These are phyloP conservation scores for Fusarium multiceps DNA, from an alignment of 2,329 filamentous ascomycete genomes.

Conservation along the genomic window DNA sequence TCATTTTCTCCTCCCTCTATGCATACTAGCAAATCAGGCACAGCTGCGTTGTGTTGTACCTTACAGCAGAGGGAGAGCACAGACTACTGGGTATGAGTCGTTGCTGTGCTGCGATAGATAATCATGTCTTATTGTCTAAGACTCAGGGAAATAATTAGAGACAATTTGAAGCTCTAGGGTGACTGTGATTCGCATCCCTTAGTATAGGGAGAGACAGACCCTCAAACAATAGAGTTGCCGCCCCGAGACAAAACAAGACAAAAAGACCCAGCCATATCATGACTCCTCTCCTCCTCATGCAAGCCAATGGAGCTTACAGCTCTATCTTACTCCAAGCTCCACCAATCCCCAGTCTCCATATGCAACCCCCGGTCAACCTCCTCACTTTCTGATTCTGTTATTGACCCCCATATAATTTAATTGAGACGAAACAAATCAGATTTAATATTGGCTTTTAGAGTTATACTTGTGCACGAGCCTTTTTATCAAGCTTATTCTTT, in stretches of 20 bases:
- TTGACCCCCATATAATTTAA: constrained; percentile 2
- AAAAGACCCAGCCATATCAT: constrained; percentile 28
- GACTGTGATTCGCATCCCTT: neutral
- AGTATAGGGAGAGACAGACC: neutral
- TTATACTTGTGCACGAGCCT: constrained; percentile 12
- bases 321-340: constrained; percentile 8
- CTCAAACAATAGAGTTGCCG: constrained; percentile 17
- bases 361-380: constrained; percentile 20
- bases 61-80: constrained; percentile 37
- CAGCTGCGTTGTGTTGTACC: constrained; percentile 29
- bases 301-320: neutral
- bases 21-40: constrained; percentile 28
- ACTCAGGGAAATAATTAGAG: neutral
- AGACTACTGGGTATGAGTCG: constrained; percentile 11
- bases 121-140: constrained; percentile 8
- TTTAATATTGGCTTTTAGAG: constrained; percentile 11
- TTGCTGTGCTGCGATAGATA: neutral
- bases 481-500: constrained; percentile 29
- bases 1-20: constrained; percentile 16
- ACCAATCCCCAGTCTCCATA: constrained; percentile 22
- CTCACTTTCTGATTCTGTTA: constrained; percentile 17
- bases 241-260: constrained; percentile 14
- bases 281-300: constrained; percentile 23
- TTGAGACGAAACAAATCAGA: constrained; percentile 18
- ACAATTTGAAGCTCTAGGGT: neutral